These are phyloP conservation scores for Vachellia pachyceras DNA, from an alignment of 306 rosid genomes.

Conservation along the genomic window DNA sequence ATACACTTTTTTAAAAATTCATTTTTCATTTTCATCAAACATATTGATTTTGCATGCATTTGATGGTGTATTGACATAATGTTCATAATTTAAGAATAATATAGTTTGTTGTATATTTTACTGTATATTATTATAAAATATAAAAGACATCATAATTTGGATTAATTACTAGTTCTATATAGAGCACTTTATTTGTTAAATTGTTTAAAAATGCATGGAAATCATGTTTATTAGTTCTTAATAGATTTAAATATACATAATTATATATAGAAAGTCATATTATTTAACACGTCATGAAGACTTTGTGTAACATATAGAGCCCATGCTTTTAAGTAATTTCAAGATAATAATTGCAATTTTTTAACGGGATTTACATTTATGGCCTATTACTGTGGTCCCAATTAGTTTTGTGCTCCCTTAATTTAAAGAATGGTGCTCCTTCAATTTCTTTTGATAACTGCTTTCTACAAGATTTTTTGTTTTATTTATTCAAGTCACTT, in stretches of 20 bases:
- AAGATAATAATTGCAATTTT: neutral
- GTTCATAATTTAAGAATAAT: neutral
- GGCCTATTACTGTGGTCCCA: neutral
- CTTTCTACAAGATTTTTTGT: neutral
- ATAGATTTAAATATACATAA: neutral
- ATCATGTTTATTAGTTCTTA: neutral
- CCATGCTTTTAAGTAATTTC: neutral
- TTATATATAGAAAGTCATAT: no score
- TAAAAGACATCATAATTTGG: neutral
- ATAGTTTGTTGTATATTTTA: neutral
- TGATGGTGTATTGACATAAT: neutral
- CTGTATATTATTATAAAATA: neutral
- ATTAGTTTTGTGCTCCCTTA: neutral
- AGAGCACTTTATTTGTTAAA: neutral
- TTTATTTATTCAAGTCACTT: neutral
- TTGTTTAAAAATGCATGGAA: neutral
- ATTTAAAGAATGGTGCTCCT: neutral
- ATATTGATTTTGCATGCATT: neutral
- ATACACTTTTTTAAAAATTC: neutral
- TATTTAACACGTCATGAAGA: no score
- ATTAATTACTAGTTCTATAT: neutral
- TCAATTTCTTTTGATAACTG: neutral
- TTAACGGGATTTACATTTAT: neutral
- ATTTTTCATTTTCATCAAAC: no score
- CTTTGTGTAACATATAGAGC: neutral